phyloP scores from a whole-genome alignment of 345 rosid genomes.

The Excoecaria cochinchinensis region DNA sequence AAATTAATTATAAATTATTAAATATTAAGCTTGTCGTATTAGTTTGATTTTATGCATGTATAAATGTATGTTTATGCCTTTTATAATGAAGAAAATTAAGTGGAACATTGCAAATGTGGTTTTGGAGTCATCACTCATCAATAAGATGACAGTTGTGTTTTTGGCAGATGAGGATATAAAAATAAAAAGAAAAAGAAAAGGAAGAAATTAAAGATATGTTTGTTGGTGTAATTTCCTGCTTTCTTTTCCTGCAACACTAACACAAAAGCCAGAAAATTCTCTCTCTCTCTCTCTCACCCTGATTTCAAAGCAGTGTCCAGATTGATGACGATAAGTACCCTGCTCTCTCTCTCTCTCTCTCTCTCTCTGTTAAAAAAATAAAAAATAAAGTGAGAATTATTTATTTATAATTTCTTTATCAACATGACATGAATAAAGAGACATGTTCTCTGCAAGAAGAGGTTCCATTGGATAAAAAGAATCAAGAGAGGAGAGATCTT shows the following conservation, averaged over 20 bases:
- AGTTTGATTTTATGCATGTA: no score
- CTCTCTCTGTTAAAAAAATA: background rate
- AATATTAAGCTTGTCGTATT: no score
- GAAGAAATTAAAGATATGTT: slow-evolving; percentile 4
- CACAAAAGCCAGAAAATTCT: slow-evolving; percentile 12
- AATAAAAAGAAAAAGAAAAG: background rate
- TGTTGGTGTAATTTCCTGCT: slow-evolving; percentile 16
- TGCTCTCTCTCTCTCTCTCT: background rate
- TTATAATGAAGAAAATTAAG: background rate
- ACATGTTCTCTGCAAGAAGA: slow-evolving; percentile 46
- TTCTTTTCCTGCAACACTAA: slow-evolving; percentile 29
- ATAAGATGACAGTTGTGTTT: background rate
- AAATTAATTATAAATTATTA: no score
- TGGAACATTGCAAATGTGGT: background rate
- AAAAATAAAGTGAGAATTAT: background rate
- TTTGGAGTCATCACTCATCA: slow-evolving; percentile 9
- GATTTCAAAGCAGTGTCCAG: slow-evolving; percentile 28
- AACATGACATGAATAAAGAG: slow-evolving; percentile 39
- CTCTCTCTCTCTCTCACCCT: background rate
- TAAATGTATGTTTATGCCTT: no score
- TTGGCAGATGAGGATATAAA: background rate
- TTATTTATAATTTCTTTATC: background rate
- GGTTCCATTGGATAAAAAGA: slow-evolving; percentile 52
- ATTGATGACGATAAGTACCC: slow-evolving; percentile 17
- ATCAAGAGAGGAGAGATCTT: slow-evolving; percentile 37